Evolutionary conservation across 164 flowering plant genomes (phyloP).

Genomic region (Vitis amurensis): DNA sequence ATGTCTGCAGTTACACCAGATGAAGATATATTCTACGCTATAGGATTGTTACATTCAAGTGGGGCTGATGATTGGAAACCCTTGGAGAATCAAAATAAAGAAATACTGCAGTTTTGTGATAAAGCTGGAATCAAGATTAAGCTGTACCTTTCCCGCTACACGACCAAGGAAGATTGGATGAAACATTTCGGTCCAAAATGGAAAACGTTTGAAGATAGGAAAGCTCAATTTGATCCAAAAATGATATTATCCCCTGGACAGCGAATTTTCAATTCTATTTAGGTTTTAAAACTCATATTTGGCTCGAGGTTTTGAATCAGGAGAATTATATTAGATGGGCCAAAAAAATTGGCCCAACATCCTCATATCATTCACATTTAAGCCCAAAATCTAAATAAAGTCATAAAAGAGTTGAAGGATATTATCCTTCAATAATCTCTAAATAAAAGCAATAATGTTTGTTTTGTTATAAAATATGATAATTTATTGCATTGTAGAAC

Average conservation of each 20-base stretch:
- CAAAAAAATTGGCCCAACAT: too few species aligned
- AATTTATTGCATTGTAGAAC: too few species aligned
- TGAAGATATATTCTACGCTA: constrained; percentile 73
- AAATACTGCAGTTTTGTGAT: constrained; percentile 52
- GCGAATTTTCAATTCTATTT: constrained; percentile 47
- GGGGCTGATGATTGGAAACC: constrained; percentile 36
- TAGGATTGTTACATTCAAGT: constrained; percentile 65
- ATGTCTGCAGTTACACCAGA: constrained; percentile 74
- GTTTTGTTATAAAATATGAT: too few species aligned
- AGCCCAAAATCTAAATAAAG: too few species aligned
- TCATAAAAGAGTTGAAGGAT: too few species aligned
- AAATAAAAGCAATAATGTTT: too few species aligned
- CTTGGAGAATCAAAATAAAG: constrained; percentile 49
- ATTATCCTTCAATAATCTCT: too few species aligned
- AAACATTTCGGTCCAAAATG: constrained; percentile 79
- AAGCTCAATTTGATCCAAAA: constrained; percentile 71
- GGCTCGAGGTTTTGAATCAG: too few species aligned
- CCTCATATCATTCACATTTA: too few species aligned
- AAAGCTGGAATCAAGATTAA: constrained; percentile 47
- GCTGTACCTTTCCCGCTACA: constrained; percentile 71
- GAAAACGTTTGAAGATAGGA: constrained; percentile 47
- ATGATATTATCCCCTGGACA: constrained; percentile 66
- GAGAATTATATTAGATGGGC: too few species aligned
- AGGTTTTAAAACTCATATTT: not conserved
- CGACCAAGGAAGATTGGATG: constrained; percentile 53